These are phyloP conservation scores for Daldinia eschscholtzii DNA, from an alignment of 2,329 filamentous ascomycete genomes.

Conservation along the genomic window DNA sequence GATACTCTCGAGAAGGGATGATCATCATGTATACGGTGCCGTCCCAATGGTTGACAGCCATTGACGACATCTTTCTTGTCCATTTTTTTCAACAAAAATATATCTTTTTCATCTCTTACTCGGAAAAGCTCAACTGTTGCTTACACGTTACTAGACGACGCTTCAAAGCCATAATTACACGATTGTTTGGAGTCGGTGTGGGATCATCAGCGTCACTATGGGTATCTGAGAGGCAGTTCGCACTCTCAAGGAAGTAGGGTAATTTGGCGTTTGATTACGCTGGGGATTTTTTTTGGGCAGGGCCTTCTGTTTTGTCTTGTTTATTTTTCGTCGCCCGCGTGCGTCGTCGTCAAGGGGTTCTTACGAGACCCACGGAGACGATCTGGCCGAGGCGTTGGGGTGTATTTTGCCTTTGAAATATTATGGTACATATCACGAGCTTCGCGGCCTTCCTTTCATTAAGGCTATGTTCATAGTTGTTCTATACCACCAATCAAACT, in stretches of 20 bases:
- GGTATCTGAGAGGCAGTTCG: constrained; percentile 9
- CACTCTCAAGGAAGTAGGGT: constrained; percentile 4
- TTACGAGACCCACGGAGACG: constrained; percentile 14
- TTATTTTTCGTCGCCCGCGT: constrained; percentile 1
- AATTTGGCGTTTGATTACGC: constrained; percentile 19
- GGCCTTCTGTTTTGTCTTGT: constrained; percentile 12
- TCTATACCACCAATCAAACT: constrained; percentile 17
- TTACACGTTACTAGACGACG: constrained; percentile 37
- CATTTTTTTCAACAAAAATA: constrained; percentile 8
- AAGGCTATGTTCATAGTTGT: constrained; percentile 24
- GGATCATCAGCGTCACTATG: constrained; percentile 25
- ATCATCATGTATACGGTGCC: constrained; percentile 45
- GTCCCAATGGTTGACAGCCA: constrained; percentile 31
- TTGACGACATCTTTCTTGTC: constrained; percentile 31
- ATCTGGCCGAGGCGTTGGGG: constrained; percentile 31
- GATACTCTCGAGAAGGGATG: constrained; percentile 47
- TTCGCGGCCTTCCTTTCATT: constrained; percentile 36
- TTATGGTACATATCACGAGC: constrained; percentile 35
- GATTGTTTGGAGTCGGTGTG: constrained; percentile 27
- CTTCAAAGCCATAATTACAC: constrained; percentile 31
- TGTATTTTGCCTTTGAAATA: constrained; percentile 26
- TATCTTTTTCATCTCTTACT: not conserved
- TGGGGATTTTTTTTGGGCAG: constrained; percentile 8
- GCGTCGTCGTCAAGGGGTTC: not conserved
- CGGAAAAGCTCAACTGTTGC: constrained; percentile 19